Percentiles rank a stretch among this genome's conserved stretches.
Conservation (phyloP, 2,329 filamentous ascomycete species). For the Trichoderma aggressivum region DNA sequence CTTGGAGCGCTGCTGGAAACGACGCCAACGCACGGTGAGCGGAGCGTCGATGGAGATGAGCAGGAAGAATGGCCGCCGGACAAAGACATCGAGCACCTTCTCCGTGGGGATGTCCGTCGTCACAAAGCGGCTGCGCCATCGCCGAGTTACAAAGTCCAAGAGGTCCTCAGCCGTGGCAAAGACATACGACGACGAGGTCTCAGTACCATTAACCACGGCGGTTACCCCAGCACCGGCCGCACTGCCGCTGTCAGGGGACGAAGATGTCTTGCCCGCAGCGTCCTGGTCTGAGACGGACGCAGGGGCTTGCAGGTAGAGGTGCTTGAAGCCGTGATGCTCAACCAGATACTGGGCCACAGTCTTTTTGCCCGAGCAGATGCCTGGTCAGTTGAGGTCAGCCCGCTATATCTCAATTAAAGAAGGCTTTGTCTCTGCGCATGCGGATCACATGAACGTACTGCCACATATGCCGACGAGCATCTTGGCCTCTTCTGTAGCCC, state of each 20-base stretch:
- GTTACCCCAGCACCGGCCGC: conserved; percentile 27
- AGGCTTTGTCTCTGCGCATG: neutral
- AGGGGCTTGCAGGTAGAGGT: conserved; percentile 54
- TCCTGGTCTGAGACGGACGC: neutral
- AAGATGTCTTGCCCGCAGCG: neutral
- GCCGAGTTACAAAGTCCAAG: conserved; percentile 78
- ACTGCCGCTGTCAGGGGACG: conserved; percentile 9
- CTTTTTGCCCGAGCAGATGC: conserved; percentile 89
- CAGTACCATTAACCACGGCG: conserved; percentile 27
- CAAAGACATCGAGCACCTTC: conserved; percentile 67
- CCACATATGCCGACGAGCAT: conserved; percentile 80
- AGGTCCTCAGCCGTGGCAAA: conserved; percentile 66
- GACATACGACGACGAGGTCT: conserved; percentile 27
- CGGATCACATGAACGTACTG: conserved; percentile 52
- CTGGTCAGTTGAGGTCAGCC: conserved; percentile 42
- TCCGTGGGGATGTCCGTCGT: conserved; percentile 79
- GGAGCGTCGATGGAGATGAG: conserved; percentile 90
- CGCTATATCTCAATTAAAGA: neutral
- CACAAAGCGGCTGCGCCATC: conserved; percentile 82
- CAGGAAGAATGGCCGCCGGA: conserved; percentile 85
- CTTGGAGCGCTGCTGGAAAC: conserved; percentile 53
- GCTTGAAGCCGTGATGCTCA: conserved; percentile 76
- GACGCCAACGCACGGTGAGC: conserved; percentile 75
- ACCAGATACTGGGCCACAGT: conserved; percentile 86
- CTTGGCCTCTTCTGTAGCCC: conserved; percentile 19